A percentile compares a stretch with the other conserved stretches of the same genome.
These are phyloP conservation scores for Dothideomycetes sp. DNA, from an alignment of 2,329 filamentous ascomycete species.

Conservation along the genomic window DNA sequence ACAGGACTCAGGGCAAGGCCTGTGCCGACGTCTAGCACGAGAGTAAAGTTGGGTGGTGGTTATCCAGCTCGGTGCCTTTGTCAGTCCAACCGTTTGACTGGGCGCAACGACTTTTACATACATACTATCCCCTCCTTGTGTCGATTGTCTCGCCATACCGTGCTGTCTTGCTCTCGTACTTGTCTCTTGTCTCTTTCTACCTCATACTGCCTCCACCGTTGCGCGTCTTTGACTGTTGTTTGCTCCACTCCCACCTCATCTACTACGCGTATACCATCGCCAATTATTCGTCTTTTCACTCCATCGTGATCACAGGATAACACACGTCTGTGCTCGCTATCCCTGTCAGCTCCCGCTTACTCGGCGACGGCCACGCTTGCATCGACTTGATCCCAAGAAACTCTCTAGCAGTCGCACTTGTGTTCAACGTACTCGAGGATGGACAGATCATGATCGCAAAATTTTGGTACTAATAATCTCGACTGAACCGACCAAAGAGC, in stretches of 20 bases:
- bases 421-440: slow-evolving; percentile 3
- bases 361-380: too few species aligned
- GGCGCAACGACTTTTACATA: slow-evolving; percentile 10
- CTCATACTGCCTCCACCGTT: too few species aligned
- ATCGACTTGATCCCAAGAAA: too few species aligned
- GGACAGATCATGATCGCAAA: neutral
- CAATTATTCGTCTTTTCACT: neutral
- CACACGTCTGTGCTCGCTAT: neutral
- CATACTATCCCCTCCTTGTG: slow-evolving; percentile 1
- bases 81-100: slow-evolving; percentile 5
- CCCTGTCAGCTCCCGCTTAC: neutral
- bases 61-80: too few species aligned
- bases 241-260: too few species aligned
- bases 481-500: neutral
- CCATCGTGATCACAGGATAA: neutral
- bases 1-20: neutral
- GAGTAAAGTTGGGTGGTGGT: too few species aligned
- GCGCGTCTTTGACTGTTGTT: too few species aligned
- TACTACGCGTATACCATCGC: neutral
- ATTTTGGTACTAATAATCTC: neutral
- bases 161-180: neutral
- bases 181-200: neutral
- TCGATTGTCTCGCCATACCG: neutral
- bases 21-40: slow-evolving; percentile 2
- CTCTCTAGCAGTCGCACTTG: too few species aligned